Evolutionary conservation across 306 rosid species (phyloP), one percentile per base, ranked within the genome.

Genomic region (Lupinus albus): DNA sequence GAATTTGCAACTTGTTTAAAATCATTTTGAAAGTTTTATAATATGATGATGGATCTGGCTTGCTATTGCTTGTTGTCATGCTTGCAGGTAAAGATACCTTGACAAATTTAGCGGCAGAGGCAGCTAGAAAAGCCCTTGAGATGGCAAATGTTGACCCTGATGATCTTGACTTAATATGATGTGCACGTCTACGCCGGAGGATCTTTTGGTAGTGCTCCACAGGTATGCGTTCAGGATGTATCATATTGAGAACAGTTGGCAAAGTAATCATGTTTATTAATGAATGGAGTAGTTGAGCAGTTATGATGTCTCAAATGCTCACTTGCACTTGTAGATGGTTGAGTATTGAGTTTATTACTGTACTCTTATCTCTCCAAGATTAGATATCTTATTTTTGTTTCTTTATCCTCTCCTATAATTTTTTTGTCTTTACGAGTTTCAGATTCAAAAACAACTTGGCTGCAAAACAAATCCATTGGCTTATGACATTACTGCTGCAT

Each of bases 171-270:
- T 81, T 90, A 76, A 82, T 94, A 68, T 94, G 80, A 82, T 93
- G 99, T 93, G 99, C 85, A 88, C 99, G n/a, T 93, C 97, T 15
- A 88, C 97, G 7, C 96, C 97, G 3, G 99, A 93, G 74, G 99
- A 93, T 82, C 96, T 93, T 67, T 93, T 82, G 99, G 99, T 45
- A 79, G 80, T 13, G 99, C 92, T 76, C 92, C 99, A 44, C 97
- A 90, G 99, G 99, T 90, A 87, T 45, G 32, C 14, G 44, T 56
- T 69, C 44, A 38, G 55, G 58, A 52, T 68, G 47, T 48, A 64
- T 70, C 4, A 18, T 52, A 20, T 52, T 52, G 66, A 65, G 46
- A 45, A 74, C 51, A 59, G 41, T 58, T 78, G 18, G 59, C 54
- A 1, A n/a, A 42, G 25, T 53, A 46, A 35, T 70, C 21, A 36